Evolutionary conservation across 129 eudicot species (phyloP).

Genomic region (Apium graveolens): DNA sequence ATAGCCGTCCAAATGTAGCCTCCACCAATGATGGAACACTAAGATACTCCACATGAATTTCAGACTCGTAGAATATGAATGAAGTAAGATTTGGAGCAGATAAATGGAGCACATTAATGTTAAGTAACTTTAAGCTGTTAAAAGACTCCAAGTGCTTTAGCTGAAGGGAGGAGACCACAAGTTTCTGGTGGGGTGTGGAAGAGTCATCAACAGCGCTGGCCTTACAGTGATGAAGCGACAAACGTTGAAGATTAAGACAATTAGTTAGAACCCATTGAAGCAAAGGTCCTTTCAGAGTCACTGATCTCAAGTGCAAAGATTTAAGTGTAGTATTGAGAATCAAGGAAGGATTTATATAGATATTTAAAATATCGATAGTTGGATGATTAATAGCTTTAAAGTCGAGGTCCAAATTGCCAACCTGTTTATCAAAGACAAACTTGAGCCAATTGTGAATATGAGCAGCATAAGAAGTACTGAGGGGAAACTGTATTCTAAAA

Average conservation of each 20-base stretch:
- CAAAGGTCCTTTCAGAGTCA: neutral
- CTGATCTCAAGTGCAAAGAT: neutral
- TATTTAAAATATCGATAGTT: neutral
- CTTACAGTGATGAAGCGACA: neutral
- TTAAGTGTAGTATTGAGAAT: neutral
- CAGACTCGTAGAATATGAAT: neutral
- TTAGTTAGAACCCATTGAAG: neutral
- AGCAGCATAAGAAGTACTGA: neutral
- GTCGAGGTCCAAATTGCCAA: neutral
- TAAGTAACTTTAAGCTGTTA: neutral
- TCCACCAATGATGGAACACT: neutral
- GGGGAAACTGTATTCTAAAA: neutral
- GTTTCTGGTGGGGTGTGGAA: neutral
- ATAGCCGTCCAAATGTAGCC: neutral
- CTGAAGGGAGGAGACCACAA: neutral
- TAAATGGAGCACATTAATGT: neutral
- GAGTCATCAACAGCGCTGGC: neutral
- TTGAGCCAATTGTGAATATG: neutral
- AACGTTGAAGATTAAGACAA: neutral
- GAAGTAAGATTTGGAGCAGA: constrained; percentile 2
- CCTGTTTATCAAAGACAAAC: neutral
- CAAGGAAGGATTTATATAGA: neutral
- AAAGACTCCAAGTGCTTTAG: neutral
- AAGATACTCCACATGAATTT: neutral
- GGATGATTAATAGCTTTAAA: neutral